Conservation (phyloP, 2,329 filamentous ascomycete genomes). For the Keithomyces neogunnii region DNA sequence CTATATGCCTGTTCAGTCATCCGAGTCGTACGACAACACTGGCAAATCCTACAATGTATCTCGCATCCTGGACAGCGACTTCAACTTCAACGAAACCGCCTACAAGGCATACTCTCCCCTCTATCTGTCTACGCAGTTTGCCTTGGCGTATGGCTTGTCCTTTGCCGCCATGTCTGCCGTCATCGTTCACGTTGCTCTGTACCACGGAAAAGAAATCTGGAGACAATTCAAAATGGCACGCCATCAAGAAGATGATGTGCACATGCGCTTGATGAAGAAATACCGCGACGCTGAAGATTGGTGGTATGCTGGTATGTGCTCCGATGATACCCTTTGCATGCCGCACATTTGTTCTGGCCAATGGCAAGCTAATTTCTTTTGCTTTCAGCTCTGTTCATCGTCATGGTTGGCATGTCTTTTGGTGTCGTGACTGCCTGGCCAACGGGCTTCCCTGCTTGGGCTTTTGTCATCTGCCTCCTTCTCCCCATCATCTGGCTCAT, state of each 20-base stretch:
- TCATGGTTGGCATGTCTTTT: conserved; percentile 48
- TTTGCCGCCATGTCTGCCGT: conserved; percentile 60
- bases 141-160: conserved; percentile 51
- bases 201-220: conserved; percentile 47
- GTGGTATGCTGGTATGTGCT: conserved; percentile 46
- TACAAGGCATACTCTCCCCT: conserved; percentile 59
- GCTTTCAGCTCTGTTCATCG: conserved; percentile 32
- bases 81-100: conserved; percentile 49
- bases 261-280: conserved; percentile 55
- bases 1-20: conserved; percentile 54
- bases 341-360: neutral
- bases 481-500: conserved; percentile 51
- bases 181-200: conserved; percentile 45
- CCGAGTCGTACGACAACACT: conserved; percentile 56
- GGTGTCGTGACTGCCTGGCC: conserved; percentile 46
- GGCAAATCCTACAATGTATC: conserved; percentile 51
- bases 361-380: neutral
- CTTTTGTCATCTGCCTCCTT: conserved; percentile 46
- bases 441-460: conserved; percentile 51
- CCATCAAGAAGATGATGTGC: conserved; percentile 48
- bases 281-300: conserved; percentile 51
- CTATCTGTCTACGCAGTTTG: conserved; percentile 55
- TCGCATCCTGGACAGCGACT: conserved; percentile 47
- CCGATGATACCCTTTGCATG: conserved; percentile 2
- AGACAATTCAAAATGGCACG: conserved; percentile 46